Base-by-base conservation (phyloP, 169 alveolate species). In the Neospora caninum region DNA sequence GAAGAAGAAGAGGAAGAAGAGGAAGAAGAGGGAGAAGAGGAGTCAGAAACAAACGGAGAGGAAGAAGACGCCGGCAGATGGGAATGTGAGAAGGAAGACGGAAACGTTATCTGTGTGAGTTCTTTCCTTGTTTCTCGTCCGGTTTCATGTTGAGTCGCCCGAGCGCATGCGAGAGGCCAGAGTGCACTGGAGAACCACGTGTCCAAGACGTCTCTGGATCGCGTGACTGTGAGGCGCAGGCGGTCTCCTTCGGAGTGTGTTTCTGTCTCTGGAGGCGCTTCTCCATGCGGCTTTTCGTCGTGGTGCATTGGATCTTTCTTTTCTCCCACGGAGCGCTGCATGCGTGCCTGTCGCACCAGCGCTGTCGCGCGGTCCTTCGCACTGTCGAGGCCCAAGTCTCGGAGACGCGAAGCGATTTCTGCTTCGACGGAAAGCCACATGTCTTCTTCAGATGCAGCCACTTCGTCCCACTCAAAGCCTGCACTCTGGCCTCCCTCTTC, bases 131-230 rank as follows among this genome's bases (percentile, higher is more conserved):
- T 7, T 34, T 25, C 92, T 38, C 64, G 41, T 88, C 58, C 38
- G 64, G 38, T 0, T 16, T 27, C 83, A 7, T 1, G 36, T n/a
- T 36, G 27, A 53, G 49, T 10, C 42, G 25, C 45, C 39, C 20
- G 43, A 0, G 45, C 43, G 84, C 84, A 88, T 36, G 99, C 97
- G 94, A 99, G 98, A n/a, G 99, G 99, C 96, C 99, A 98, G 34
- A 99, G 95, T 27, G 99, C 99, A 29, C 99, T 98, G 38, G 99
- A 98, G 95, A 99, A 99, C 99, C 99, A 99, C n/a, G 99, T 99
- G 96, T 99, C 99, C 83, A 99, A 97, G 16, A 99, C 99, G 96
- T 99, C 99, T 87, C 96, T 98, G 96, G 99, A 99, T 96, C 98
- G 98, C 58, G 86, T 70, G 34, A 99, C 97, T 34, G 67, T 64